phyloP scores from a whole-genome alignment of 2,329 filamentous ascomycete genomes.

The Diaporthe velutina region DNA sequence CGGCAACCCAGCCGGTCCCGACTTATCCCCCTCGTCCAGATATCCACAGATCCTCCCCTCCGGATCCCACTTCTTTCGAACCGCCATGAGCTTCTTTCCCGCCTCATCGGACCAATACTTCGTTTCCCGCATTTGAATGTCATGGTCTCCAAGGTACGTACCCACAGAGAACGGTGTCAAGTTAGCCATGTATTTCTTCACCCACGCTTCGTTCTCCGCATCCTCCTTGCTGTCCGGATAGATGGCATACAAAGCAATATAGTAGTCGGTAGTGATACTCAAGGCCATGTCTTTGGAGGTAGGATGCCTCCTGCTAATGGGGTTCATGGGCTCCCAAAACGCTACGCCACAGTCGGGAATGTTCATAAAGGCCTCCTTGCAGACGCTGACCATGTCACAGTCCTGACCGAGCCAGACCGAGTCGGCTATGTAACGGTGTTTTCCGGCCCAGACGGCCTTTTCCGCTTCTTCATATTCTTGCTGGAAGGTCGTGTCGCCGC shows the following conservation, averaged over 20 bases:
- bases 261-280: conserved; percentile 67
- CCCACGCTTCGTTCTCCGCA: conserved; percentile 56
- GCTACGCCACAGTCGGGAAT: not conserved
- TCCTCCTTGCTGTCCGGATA: conserved; percentile 63
- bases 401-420: not conserved
- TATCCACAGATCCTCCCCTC: conserved; percentile 57
- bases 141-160: conserved; percentile 65
- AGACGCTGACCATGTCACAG: not conserved
- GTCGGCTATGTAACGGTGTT: not conserved
- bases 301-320: not conserved
- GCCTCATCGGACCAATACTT: conserved; percentile 61
- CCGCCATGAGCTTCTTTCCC: conserved; percentile 54
- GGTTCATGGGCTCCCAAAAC: not conserved
- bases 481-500: not conserved
- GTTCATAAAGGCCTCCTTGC: not conserved
- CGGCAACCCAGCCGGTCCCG: conserved; percentile 54
- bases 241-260: conserved; percentile 64
- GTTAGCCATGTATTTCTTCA: conserved; percentile 52
- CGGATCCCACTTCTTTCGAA: conserved; percentile 58
- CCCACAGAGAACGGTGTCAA: conserved; percentile 57
- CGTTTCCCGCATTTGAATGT: conserved; percentile 61
- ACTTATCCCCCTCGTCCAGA: conserved; percentile 57
- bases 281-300: conserved; percentile 58
- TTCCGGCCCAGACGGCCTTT: not conserved
- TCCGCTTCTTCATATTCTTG: not conserved